Base-by-base conservation (phyloP, 345 rosid species). In the Arabis hirsuta region DNA sequence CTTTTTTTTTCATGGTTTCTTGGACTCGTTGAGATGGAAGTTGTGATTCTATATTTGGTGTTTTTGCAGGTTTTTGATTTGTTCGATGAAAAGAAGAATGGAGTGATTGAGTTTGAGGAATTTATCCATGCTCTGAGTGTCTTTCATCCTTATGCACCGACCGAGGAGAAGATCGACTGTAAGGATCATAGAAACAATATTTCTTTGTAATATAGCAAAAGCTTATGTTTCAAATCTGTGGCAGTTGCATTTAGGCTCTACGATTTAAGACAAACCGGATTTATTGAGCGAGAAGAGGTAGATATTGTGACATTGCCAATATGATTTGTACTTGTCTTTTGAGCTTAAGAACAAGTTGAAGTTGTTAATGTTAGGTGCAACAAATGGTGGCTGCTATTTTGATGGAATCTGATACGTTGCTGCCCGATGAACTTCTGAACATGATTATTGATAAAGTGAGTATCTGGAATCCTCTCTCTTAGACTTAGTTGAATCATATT, bases 231-330 rank as follows among this genome's bases (percentile, higher is more conserved):
- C 5, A 14, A 4, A 51, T 39, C 32, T 65, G 32, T 78, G 81
- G 82, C 94, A 90, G 98, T 89, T 83, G 87, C 94, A 16, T 87
- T 93, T 79, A 85, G 82, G 82, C 82, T 90, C 51, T 93, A 93
- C 71, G 96, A 90, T 83, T 82, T 93, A 78, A 77, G 90, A 82
- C 94, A 89, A 79, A 86, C 90, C 3, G 97, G 98, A 43, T 90
- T 73, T 65, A 90, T 89, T 1, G 97, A 90, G 63, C 78, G 92
- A 56, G 94, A 90, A 75, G 98, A 90, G 78, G 98, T 88, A 78
- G 72, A 88, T 73, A 19, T 56, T 59, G 4, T 31, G 53, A 27
- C 38, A 5, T 22, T 43, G 43, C 13, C 13, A 45, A 50, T 14
- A 29, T 45, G 22, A 34, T 34, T 34, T 11, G 36, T 6, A 11